Conservation (phyloP, 176 grass and related monocot genomes). For the Paspalum notatum region DNA sequence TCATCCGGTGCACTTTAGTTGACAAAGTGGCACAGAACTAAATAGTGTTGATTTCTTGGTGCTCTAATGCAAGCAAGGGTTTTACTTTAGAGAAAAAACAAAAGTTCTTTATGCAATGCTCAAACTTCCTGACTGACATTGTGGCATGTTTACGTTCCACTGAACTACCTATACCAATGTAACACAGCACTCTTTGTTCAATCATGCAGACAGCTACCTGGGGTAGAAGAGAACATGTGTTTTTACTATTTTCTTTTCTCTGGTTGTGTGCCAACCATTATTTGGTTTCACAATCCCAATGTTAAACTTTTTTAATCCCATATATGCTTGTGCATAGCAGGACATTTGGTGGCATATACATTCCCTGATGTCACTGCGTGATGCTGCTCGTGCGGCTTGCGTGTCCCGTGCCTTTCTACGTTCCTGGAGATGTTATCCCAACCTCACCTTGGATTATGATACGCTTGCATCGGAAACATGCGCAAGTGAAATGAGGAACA, state of each 20-base stretch:
- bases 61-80: too few species aligned
- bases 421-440: not conserved
- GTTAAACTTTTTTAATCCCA: not conserved
- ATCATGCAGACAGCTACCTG: not conserved
- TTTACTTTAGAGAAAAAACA: too few species aligned
- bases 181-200: not conserved
- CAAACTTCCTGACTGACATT: too few species aligned
- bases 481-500: not conserved
- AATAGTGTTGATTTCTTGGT: too few species aligned
- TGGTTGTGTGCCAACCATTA: not conserved
- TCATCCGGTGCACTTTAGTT: slow-evolving; percentile 4
- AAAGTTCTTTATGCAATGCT: too few species aligned
- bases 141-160: not conserved
- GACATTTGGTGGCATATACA: not conserved
- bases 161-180: not conserved
- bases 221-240: not conserved
- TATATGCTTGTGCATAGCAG: not conserved
- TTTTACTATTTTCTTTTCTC: not conserved
- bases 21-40: too few species aligned
- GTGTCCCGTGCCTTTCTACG: not conserved
- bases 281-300: not conserved
- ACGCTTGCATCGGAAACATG: not conserved
- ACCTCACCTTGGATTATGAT: not conserved
- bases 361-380: not conserved
- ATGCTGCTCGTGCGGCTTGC: not conserved